Percentiles rank a stretch among this genome's conserved stretches.
Evolutionary conservation across 1,284 basidiomycete species (phyloP).

Genomic region (Trichosporon sp.): DNA sequence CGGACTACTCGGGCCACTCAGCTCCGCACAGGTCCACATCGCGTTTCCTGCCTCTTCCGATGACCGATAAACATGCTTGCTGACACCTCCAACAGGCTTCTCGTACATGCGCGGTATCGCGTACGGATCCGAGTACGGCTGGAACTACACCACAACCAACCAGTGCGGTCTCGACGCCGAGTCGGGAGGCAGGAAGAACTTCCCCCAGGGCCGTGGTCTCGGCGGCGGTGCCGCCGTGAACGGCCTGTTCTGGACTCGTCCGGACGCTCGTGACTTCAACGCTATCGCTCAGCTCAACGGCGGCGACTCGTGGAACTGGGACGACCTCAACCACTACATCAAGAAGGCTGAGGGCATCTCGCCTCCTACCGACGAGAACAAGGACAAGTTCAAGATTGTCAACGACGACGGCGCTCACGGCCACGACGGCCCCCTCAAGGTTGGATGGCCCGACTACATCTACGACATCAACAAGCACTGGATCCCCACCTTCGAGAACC

Average conservation of each 20-base stretch:
- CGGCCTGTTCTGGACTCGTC: constrained; percentile 58
- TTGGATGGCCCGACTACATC: constrained; percentile 47
- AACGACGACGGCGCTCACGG: constrained; percentile 50
- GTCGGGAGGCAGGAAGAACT: constrained; percentile 38
- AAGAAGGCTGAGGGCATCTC: constrained; percentile 47
- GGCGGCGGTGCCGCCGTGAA: constrained; percentile 67
- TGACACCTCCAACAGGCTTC: constrained; percentile 19
- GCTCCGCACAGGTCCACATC: neutral
- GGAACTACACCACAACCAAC: constrained; percentile 56
- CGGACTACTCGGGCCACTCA: neutral
- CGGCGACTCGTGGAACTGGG: constrained; percentile 40
- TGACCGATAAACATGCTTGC: neutral
- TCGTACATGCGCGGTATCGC: constrained; percentile 40
- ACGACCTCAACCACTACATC: constrained; percentile 42
- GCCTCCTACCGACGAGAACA: constrained; percentile 33
- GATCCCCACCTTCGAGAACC: constrained; percentile 51
- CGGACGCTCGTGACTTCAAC: constrained; percentile 45
- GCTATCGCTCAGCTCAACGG: constrained; percentile 38
- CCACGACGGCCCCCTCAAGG: constrained; percentile 50
- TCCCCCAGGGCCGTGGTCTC: constrained; percentile 62
- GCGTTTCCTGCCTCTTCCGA: neutral
- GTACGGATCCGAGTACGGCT: constrained; percentile 55
- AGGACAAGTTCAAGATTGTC: constrained; percentile 42
- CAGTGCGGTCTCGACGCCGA: constrained; percentile 43
- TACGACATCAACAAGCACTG: constrained; percentile 54